These are phyloP conservation scores for Globisporangium radiosum DNA, from an alignment of 352 stramenopile genomes.

Conservation along the genomic window DNA sequence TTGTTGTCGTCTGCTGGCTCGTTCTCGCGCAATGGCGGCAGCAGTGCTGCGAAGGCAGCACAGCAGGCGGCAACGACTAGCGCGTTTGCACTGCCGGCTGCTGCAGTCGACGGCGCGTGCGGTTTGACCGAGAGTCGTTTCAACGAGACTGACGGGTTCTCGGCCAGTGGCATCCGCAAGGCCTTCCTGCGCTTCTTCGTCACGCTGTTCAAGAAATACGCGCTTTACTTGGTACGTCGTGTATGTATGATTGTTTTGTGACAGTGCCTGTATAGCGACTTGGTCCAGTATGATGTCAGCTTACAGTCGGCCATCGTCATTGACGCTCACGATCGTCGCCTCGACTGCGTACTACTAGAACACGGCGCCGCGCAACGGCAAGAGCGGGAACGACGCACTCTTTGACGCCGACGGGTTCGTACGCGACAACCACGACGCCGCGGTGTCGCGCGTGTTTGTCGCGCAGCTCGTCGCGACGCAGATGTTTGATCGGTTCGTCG, in stretches of 20 bases:
- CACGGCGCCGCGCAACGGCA: conserved; percentile 12
- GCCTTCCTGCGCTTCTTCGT: conserved; percentile 83
- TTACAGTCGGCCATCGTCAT: no score
- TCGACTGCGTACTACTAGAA: conserved; percentile 18
- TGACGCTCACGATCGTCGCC: no score
- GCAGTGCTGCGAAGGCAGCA: neutral
- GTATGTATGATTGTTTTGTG: neutral
- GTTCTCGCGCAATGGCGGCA: conserved; percentile 8
- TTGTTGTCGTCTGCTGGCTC: conserved; percentile 9
- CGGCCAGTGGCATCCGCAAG: conserved; percentile 46
- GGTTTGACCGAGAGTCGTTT: conserved; percentile 54
- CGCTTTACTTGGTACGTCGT: conserved; percentile 53
- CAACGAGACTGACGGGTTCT: conserved; percentile 74
- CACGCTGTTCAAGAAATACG: conserved; percentile 75
- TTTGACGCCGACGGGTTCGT: conserved; percentile 68
- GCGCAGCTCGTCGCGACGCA: conserved; percentile 58
- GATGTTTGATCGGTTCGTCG: conserved; percentile 83
- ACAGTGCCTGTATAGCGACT: neutral
- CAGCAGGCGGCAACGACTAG: neutral
- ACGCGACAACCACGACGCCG: conserved; percentile 55
- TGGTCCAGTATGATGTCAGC: no score
- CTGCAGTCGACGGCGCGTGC: conserved; percentile 25
- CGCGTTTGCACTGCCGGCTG: neutral
- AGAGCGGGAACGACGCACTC: conserved; percentile 28
- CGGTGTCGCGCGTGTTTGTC: conserved; percentile 52